Conservation (phyloP, 2,329 filamentous ascomycete species). For the Penicillium hesseltinei region DNA sequence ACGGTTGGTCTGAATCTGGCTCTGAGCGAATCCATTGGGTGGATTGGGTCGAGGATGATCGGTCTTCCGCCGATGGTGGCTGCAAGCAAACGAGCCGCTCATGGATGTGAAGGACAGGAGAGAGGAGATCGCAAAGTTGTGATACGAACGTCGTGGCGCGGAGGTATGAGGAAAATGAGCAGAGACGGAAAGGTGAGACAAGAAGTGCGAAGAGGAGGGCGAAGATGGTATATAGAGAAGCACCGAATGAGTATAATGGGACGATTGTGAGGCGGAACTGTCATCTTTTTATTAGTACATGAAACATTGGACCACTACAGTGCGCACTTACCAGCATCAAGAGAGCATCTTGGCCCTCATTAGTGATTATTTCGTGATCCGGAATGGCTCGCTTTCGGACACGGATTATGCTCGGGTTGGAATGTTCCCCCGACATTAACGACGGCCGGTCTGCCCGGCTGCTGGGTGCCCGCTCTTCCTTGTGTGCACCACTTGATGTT, state of each 20-base stretch:
- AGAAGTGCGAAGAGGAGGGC: slow-evolving; percentile 52
- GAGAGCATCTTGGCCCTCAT: slow-evolving; percentile 42
- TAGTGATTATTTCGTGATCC: slow-evolving; percentile 26
- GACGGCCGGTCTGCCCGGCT: slow-evolving; percentile 38
- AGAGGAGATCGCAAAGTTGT: slow-evolving; percentile 53
- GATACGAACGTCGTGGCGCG: slow-evolving; percentile 47
- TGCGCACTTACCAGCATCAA: slow-evolving; percentile 41
- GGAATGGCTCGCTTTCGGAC: slow-evolving; percentile 29
- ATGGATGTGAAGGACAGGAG: slow-evolving; percentile 53
- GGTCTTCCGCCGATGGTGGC: slow-evolving; percentile 17
- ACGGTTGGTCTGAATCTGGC: slow-evolving; percentile 33
- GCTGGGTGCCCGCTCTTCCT: slow-evolving; percentile 31
- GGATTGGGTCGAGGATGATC: slow-evolving; percentile 30
- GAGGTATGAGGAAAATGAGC: slow-evolving; percentile 44
- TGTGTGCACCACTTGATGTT: slow-evolving; percentile 27
- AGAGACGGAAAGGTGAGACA: slow-evolving; percentile 55
- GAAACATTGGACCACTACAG: background rate
- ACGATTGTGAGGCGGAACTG: slow-evolving; percentile 56
- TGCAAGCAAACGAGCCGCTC: slow-evolving; percentile 36
- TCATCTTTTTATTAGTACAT: slow-evolving; percentile 12
- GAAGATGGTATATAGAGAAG: slow-evolving; percentile 55
- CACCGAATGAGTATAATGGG: slow-evolving; percentile 54
- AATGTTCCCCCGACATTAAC: slow-evolving; percentile 35
- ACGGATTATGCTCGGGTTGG: slow-evolving; percentile 24
- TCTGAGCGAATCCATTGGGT: slow-evolving; percentile 42